Evolutionary conservation across 73 alveolate species (phyloP).

Genomic region (Paramecium tetraurelia): DNA sequence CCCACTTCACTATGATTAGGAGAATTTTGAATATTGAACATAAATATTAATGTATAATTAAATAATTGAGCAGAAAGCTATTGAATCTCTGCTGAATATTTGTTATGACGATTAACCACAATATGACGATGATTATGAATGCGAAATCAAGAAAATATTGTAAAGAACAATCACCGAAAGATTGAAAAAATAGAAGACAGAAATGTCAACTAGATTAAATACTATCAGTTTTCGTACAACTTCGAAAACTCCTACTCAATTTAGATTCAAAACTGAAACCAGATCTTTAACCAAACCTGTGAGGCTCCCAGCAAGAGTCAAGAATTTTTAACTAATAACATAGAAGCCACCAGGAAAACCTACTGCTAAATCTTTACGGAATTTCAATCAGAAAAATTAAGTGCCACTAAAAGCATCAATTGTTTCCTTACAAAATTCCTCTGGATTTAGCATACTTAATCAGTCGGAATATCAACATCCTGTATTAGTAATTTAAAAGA

Average conservation of each 20-base stretch:
- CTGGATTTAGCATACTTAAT: not conserved
- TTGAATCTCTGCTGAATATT: not conserved
- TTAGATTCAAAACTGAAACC: not conserved
- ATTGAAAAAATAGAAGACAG: not conserved
- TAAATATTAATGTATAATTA: not conserved
- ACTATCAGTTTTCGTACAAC: not conserved
- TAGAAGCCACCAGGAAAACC: not conserved
- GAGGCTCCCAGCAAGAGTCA: not conserved
- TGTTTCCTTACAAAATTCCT: not conserved
- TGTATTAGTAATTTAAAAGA: not conserved
- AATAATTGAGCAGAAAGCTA: not conserved
- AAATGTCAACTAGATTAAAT: not conserved
- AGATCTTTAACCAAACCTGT: not conserved
- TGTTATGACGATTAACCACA: not conserved
- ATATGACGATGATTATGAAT: not conserved
- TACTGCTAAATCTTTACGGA: not conserved
- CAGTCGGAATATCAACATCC: not conserved
- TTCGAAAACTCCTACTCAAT: not conserved
- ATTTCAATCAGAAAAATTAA: not conserved
- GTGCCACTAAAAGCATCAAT: not conserved
- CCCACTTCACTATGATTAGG: not conserved
- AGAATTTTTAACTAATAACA: not conserved
- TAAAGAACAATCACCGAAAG: not conserved
- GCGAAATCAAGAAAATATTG: not conserved
- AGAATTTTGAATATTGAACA: conserved; percentile 12